Evolutionary conservation across 768 basidiomycete genomes (phyloP), one percentile per base, ranked within the genome.

Genomic region (Boletus sp.): DNA sequence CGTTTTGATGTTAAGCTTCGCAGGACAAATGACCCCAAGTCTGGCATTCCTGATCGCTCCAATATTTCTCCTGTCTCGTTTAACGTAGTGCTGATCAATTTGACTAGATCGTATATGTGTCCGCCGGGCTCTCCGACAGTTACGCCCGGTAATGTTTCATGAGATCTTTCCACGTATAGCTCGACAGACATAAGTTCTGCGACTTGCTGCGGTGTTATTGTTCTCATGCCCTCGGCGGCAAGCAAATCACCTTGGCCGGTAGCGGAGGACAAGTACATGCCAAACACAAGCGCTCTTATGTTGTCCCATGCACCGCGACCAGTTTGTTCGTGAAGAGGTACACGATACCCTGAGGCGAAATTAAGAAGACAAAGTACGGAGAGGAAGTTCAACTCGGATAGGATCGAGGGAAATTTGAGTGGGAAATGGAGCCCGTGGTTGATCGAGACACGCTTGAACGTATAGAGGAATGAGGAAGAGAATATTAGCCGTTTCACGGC

Each of bases 281-380:
- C 79, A 62, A 93, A 83, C 30, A 82, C 76, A 47, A 95, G 79
- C 3, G 83, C 85, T 48, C 87, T 80, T 63, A 93, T 88, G 51
- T 82, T 83, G 69, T 94, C 89, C 80, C 85, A 93, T 57, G 90
- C 90, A 21, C 92, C 91, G 39, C 90, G 83, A 14, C 85, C 83
- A 3, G 87, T 87, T 52, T 83, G 81, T 14, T 72, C 70, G 68
- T 90, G 90, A 37, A 95, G 77, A 5, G 86, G 82, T 5, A 78
- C 75, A 25, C 90, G 87, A 69, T 89, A 94, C 34, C 88, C 89
- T 1, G 88, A 90, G 5, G 80, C 88, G 67, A 94, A 90, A 68
- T 93, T 93, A 33, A 96, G 78, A 15, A 93, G 77, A 3, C 85
- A 83, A 39, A 93, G 81, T 8, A 90, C 70, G 42, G 85, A 83